Evolutionary conservation across 179 eudicot species (phyloP).

Genomic region (Carnegiea gigantea): DNA sequence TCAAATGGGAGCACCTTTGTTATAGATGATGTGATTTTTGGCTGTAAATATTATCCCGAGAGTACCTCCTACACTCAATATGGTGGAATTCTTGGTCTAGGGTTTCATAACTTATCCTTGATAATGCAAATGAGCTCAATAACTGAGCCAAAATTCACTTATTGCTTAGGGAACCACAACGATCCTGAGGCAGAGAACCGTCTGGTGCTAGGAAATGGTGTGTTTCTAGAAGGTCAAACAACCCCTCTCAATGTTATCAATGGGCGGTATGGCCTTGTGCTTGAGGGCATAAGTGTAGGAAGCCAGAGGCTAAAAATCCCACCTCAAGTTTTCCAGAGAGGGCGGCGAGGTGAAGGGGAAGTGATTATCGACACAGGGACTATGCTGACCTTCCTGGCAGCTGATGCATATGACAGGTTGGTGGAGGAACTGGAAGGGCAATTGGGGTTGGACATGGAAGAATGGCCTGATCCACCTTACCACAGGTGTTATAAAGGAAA

Average conservation of each 20-base stretch:
- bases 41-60: conserved; percentile 10
- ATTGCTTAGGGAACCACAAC: conserved; percentile 27
- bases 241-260: conserved; percentile 24
- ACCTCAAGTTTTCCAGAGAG: conserved; percentile 13
- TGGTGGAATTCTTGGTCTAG: conserved; percentile 25
- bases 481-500: conserved; percentile 28
- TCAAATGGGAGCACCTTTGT: conserved; percentile 13
- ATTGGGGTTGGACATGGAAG: conserved; percentile 3
- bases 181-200: conserved; percentile 21
- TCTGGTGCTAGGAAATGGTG: conserved; percentile 23
- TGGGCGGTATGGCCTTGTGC: conserved; percentile 24
- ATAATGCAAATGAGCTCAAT: conserved; percentile 23
- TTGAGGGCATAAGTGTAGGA: conserved; percentile 28
- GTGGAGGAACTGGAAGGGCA: conserved; percentile 23
- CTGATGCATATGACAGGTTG: conserved; percentile 18
- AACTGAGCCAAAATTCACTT: conserved; percentile 21
- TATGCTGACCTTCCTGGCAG: conserved; percentile 25
- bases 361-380: conserved; percentile 29
- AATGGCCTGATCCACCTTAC: conserved; percentile 28
- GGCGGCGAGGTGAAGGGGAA: conserved; percentile 16
- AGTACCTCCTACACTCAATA: neutral
- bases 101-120: conserved; percentile 22
- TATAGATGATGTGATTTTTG: conserved; percentile 15
- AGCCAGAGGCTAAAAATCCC: conserved; percentile 14
- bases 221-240: conserved; percentile 29